A percentile compares a stretch with the other conserved stretches of the same genome.
These are phyloP conservation scores for Globisporangium megalacanthum DNA, from an alignment of 352 stramenopile species.

Conservation along the genomic window DNA sequence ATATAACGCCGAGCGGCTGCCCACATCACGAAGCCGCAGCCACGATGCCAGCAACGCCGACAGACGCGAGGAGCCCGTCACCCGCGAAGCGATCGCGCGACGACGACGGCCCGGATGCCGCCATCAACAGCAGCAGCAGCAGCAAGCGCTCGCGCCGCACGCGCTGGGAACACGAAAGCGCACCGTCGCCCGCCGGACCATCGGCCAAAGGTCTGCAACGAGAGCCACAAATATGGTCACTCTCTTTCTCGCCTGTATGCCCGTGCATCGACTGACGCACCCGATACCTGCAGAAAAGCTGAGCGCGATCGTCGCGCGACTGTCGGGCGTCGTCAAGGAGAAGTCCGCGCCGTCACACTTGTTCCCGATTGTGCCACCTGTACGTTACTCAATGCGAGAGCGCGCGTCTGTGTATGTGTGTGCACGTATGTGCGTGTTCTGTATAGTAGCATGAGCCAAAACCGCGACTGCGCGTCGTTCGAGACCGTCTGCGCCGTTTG, in stretches of 20 bases:
- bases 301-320: conserved; percentile 54
- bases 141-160: conserved; percentile 13
- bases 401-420: neutral
- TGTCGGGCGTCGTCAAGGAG: conserved; percentile 64
- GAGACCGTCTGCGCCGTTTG: no score
- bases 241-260: neutral
- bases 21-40: no score
- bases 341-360: conserved; percentile 41
- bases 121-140: neutral
- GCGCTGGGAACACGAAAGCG: conserved; percentile 12
- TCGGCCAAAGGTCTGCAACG: conserved; percentile 7
- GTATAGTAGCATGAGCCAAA: no score
- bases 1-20: no score
- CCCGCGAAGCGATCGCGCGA: conserved; percentile 10
- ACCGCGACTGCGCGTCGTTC: no score
- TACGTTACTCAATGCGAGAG: neutral
- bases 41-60: neutral
- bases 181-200: neutral
- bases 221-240: neutral
- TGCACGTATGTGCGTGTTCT: neutral
- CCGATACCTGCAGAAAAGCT: conserved; percentile 12
- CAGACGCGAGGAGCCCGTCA: conserved; percentile 12
- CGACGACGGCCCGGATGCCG: neutral
- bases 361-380: conserved; percentile 2
- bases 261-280: no score